phyloP scores from a whole-genome alignment of 768 basidiomycete genomes.

The Russula earlei region DNA sequence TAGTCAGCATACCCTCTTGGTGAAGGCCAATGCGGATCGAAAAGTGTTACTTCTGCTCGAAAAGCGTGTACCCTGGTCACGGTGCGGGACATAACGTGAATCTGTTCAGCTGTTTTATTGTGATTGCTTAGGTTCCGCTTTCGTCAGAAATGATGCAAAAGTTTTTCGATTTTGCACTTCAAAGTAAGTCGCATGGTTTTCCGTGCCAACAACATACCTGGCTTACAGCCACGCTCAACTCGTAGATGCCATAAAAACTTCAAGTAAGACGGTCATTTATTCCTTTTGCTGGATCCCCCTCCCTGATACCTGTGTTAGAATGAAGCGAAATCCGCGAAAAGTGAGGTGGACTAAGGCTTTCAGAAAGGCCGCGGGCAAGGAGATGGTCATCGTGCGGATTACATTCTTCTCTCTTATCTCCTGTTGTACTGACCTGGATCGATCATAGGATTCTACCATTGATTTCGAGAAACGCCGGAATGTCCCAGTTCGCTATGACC shows the following conservation, averaged over 20 bases:
- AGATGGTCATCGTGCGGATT: constrained; percentile 88
- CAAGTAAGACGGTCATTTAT: constrained; percentile 50
- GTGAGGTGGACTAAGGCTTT: constrained; percentile 99
- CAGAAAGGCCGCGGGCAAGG: constrained; percentile 96
- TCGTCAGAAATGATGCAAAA: constrained; percentile 97
- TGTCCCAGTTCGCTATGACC: constrained; percentile 93
- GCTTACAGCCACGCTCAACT: constrained; percentile 1
- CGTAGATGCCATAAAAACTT: constrained; percentile 96
- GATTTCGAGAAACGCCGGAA: constrained; percentile 99
- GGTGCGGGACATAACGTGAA: constrained; percentile 37
- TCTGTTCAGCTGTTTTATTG: background rate
- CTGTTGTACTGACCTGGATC: background rate
- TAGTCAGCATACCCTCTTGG: constrained; percentile 5
- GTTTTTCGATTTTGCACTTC: constrained; percentile 96
- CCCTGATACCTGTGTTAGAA: constrained; percentile 38
- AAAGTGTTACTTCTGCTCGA: constrained; percentile 98
- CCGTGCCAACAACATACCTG: constrained; percentile 1
- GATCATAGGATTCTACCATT: constrained; percentile 83
- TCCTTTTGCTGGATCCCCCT: background rate
- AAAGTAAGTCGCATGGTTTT: constrained; percentile 49
- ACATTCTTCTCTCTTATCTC: background rate
- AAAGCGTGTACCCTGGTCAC: constrained; percentile 93
- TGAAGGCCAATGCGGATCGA: constrained; percentile 70
- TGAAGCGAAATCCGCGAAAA: constrained; percentile 99
- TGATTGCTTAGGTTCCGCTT: constrained; percentile 59